Conservation (phyloP, 345 rosid genomes). For the Euphorbia peplus region DNA sequence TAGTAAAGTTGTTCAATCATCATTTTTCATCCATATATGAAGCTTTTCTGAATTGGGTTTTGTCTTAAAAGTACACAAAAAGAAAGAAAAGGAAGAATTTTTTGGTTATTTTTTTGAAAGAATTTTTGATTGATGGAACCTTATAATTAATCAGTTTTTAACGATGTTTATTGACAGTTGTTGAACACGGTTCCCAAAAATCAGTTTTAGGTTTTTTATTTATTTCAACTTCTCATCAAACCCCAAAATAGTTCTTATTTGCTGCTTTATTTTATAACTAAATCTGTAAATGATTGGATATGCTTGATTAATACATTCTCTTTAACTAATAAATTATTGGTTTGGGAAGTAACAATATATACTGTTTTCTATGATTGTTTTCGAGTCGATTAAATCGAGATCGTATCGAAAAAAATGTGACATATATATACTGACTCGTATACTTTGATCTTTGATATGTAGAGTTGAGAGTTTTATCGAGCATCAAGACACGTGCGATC, state of each 20-base stretch:
- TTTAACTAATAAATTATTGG: slow-evolving; percentile 14
- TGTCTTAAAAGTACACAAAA: not conserved
- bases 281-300: no score
- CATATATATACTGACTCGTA: no score
- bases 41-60: not conserved
- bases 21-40: not conserved
- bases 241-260: slow-evolving; percentile 14
- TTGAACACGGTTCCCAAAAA: slow-evolving; percentile 39
- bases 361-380: no score
- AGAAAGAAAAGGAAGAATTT: no score
- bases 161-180: slow-evolving; percentile 19
- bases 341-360: no score
- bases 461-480: slow-evolving; percentile 99
- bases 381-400: slow-evolving; percentile 13
- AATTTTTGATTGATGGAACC: slow-evolving; percentile 25
- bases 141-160: slow-evolving; percentile 22
- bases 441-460: not conserved
- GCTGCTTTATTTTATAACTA: not conserved
- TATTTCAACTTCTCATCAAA: slow-evolving; percentile 2
- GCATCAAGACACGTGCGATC: slow-evolving; percentile 84
- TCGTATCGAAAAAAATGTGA: no score
- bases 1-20: no score
- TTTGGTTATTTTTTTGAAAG: no score
- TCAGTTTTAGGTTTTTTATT: slow-evolving; percentile 17
- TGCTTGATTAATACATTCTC: not conserved